Percentiles rank a stretch among this genome's conserved stretches.
phyloP scores from a whole-genome alignment of 2,329 filamentous ascomycete species.

The Paraphoma chrysanthemicola region DNA sequence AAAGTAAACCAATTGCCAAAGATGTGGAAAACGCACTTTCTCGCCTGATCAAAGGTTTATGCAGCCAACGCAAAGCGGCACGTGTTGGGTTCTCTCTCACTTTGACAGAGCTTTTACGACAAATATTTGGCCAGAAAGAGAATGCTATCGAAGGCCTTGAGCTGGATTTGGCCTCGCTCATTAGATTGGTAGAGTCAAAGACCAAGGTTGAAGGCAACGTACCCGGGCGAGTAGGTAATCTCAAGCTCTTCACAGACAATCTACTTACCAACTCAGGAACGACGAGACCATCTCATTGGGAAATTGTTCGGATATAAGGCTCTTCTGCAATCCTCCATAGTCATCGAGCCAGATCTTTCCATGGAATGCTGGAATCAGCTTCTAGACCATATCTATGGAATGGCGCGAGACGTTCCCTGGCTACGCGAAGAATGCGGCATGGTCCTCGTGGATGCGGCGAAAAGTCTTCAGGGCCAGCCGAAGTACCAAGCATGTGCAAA shows the following conservation, averaged over 20 bases:
- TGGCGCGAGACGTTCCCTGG: constrained; percentile 86
- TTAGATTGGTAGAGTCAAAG: constrained; percentile 60
- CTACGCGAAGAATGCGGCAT: constrained; percentile 86
- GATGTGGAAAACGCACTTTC: constrained; percentile 50
- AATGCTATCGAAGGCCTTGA: constrained; percentile 40
- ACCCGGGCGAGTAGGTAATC: constrained; percentile 58
- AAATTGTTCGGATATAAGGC: constrained; percentile 87
- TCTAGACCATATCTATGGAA: constrained; percentile 74
- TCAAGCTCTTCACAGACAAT: neutral
- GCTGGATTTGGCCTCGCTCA: constrained; percentile 50
- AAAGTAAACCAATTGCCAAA: constrained; percentile 45
- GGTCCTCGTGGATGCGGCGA: constrained; percentile 76
- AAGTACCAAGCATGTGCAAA: constrained; percentile 64
- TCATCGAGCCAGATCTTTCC: constrained; percentile 66
- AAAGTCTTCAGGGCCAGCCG: constrained; percentile 56
- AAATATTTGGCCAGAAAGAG: constrained; percentile 65
- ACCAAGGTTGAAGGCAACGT: constrained; percentile 61
- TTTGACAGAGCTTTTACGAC: constrained; percentile 77
- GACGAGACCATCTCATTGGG: constrained; percentile 84
- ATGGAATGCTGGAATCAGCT: constrained; percentile 68
- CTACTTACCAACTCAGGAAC: constrained; percentile 68
- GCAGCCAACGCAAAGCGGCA: constrained; percentile 87
- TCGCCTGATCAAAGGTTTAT: constrained; percentile 80
- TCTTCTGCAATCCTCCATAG: constrained; percentile 78
- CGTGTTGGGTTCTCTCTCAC: constrained; percentile 89